phyloP scores from a whole-genome alignment of 2,329 filamentous ascomycete species.

The Periconia sp. region DNA sequence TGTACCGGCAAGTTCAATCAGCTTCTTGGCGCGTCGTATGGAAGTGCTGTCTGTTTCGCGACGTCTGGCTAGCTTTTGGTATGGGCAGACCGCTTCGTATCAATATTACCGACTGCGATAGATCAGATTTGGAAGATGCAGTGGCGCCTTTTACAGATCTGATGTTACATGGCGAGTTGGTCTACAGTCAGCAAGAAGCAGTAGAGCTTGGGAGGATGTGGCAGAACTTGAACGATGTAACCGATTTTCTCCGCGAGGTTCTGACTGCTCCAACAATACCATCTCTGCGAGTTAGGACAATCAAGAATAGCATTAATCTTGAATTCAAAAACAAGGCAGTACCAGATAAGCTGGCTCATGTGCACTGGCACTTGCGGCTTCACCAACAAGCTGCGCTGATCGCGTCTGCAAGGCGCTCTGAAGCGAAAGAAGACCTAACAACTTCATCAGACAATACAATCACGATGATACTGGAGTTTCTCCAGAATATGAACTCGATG shows the following conservation, averaged over 20 bases:
- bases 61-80: slow-evolving; percentile 45
- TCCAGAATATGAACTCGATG: neutral
- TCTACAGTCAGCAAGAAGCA: slow-evolving; percentile 4
- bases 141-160: slow-evolving; percentile 1
- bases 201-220: slow-evolving; percentile 4
- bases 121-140: neutral
- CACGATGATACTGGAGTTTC: neutral
- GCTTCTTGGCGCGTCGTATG: slow-evolving; percentile 44
- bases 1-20: slow-evolving; percentile 36
- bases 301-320: neutral
- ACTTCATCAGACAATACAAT: slow-evolving; percentile 5
- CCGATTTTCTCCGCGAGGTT: slow-evolving; percentile 7
- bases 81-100: slow-evolving; percentile 46
- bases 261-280: slow-evolving; percentile 3
- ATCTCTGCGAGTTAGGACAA: neutral
- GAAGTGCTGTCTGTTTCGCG: slow-evolving; percentile 46
- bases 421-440: slow-evolving; percentile 1
- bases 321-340: neutral
- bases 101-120: slow-evolving; percentile 41
- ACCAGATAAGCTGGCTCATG: slow-evolving; percentile 2
- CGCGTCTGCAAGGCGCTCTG: slow-evolving; percentile 1
- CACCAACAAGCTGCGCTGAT: slow-evolving; percentile 9
- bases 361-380: slow-evolving; percentile 8
- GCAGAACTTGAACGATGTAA: slow-evolving; percentile 4
- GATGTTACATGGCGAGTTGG: slow-evolving; percentile 1